Conservation (phyloP, 2,329 filamentous ascomycete species). For the Ascosphaera pollenicola region DNA sequence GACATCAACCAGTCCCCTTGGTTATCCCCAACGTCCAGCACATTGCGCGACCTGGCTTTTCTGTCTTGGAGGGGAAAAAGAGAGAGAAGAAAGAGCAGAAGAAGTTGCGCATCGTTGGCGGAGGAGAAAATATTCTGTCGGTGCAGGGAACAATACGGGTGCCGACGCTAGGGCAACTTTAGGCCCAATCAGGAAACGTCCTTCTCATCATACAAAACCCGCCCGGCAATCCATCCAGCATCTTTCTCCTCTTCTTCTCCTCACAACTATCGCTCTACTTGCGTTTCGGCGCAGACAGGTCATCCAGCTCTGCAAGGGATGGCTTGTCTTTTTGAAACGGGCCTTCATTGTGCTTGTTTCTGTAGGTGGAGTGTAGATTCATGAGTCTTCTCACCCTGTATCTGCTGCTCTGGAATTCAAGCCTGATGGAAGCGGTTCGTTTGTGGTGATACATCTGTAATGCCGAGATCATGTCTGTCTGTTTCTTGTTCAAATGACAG, state of each 20-base stretch:
- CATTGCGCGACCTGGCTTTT: too few relatives aligned
- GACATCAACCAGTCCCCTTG: too few relatives aligned
- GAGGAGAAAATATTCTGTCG: not conserved
- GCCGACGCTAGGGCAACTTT: not conserved
- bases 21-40: too few relatives aligned
- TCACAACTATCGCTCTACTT: slow-evolving; percentile 15
- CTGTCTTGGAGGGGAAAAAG: not conserved
- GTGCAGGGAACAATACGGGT: not conserved
- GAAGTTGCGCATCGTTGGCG: not conserved
- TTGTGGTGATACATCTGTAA: slow-evolving; percentile 45
- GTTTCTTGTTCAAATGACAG: too few relatives aligned
- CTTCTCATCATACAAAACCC: not conserved
- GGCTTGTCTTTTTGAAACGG: slow-evolving; percentile 15
- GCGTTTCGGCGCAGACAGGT: slow-evolving; percentile 18
- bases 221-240: not conserved
- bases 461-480: too few relatives aligned
- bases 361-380: slow-evolving; percentile 38
- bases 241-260: slow-evolving; percentile 7
- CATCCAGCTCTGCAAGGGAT: slow-evolving; percentile 10
- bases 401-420: slow-evolving; percentile 62
- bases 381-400: slow-evolving; percentile 44
- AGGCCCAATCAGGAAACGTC: not conserved
- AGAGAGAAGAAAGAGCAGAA: not conserved
- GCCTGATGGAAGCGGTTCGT: slow-evolving; percentile 63
- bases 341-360: slow-evolving; percentile 32